Percentiles rank a stretch among this genome's conserved stretches.
phyloP scores from a whole-genome alignment of 2,329 filamentous ascomycete genomes.

The Aspergillus quadricinctus region DNA sequence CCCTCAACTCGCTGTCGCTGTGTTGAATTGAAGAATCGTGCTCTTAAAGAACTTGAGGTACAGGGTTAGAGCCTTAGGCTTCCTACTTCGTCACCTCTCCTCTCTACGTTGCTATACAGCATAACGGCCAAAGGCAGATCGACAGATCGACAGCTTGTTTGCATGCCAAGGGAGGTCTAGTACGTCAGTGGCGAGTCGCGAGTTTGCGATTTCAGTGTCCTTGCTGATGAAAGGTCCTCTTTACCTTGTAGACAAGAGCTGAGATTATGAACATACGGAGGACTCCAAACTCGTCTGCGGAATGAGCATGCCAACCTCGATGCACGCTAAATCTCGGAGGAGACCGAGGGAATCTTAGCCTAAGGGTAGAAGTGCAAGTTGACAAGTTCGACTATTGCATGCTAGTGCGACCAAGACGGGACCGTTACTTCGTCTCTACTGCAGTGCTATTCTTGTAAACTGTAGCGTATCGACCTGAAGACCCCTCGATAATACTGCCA shows the following conservation, averaged over 20 bases:
- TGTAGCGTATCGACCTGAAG: background rate
- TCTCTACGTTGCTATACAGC: no score
- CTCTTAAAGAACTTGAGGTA: no score
- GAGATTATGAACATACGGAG: no score
- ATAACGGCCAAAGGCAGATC: background rate
- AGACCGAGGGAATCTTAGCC: background rate
- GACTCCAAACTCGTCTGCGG: background rate
- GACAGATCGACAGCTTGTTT: background rate
- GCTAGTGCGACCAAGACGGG: background rate
- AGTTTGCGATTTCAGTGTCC: background rate
- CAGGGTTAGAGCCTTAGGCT: no score
- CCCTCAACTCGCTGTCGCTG: no score
- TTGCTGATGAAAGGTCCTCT: background rate
- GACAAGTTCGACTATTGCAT: no score
- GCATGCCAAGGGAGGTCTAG: background rate
- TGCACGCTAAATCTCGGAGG: no score
- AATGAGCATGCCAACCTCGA: no score
- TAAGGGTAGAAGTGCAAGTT: background rate
- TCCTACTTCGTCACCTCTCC: background rate
- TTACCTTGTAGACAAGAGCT: no score
- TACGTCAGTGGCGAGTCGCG: background rate
- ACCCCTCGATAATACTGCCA: background rate
- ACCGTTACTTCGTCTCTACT: no score
- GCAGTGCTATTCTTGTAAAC: background rate
- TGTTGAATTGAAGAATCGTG: no score